These are phyloP conservation scores for Senna tora DNA, from an alignment of 306 rosid genomes.

Conservation along the genomic window DNA sequence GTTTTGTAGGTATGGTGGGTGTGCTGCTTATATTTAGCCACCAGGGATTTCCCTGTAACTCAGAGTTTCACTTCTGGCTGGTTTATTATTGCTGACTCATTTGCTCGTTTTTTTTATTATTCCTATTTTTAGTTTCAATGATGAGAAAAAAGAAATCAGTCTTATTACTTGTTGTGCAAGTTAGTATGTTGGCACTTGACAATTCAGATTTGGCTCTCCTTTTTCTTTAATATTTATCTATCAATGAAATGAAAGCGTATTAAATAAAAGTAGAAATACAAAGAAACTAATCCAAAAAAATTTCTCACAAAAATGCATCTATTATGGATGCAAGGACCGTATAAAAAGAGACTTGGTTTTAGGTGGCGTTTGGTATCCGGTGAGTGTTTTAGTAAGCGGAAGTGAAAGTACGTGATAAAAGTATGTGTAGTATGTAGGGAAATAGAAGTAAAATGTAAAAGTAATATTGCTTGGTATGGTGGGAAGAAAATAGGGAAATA, in stretches of 20 bases:
- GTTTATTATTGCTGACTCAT: constrained; percentile 26
- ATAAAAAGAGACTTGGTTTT: no score
- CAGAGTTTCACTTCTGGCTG: constrained; percentile 27
- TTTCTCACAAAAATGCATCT: no score
- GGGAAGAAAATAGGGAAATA: no score
- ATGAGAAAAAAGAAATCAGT: constrained; percentile 22
- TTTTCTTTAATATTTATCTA: neutral
- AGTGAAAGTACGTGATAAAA: no score
- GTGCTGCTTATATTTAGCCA: constrained; percentile 27
- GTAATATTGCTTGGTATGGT: no score
- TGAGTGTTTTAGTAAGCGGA: no score
- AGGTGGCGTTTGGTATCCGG: no score
- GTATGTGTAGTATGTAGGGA: no score
- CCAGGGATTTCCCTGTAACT: constrained; percentile 35
- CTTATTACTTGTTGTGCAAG: constrained; percentile 16
- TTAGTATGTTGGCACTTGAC: constrained; percentile 19
- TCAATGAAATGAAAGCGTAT: neutral
- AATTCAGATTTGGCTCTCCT: neutral
- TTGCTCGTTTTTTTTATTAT: constrained; percentile 3
- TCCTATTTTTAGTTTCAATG: neutral
- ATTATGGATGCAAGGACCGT: no score
- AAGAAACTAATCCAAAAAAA: neutral
- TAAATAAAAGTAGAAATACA: no score
- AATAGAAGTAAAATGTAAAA: no score
- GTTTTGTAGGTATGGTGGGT: constrained; percentile 44